Conservation (phyloP, 306 rosid genomes). For the Glycine tomentella region DNA sequence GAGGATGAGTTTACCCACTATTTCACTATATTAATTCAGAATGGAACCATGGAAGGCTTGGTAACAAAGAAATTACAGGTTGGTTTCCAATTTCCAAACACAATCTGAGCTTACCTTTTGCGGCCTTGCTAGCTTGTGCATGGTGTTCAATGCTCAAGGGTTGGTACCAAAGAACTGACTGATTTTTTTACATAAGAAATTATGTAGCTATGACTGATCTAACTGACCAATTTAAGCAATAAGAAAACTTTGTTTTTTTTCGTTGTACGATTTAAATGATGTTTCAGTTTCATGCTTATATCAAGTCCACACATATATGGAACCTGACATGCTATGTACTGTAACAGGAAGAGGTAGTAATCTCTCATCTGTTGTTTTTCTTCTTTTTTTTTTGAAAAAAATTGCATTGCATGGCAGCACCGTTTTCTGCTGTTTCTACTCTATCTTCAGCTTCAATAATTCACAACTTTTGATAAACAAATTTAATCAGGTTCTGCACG, state of each 20-base stretch:
- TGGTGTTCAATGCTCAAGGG: slow-evolving; percentile 82
- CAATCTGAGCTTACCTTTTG: slow-evolving; percentile 94
- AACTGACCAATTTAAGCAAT: too few relatives aligned
- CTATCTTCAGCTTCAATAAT: not conserved
- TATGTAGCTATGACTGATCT: too few relatives aligned
- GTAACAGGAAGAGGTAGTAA: slow-evolving; percentile 91
- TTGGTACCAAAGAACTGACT: too few relatives aligned
- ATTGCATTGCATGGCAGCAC: not conserved
- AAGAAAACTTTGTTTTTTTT: too few relatives aligned
- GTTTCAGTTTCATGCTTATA: slow-evolving; percentile 88
- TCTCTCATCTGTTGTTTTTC: too few relatives aligned
- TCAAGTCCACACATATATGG: slow-evolving; percentile 83
- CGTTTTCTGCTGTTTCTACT: slow-evolving; percentile 12
- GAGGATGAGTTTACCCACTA: too few relatives aligned
- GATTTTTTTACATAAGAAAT: too few relatives aligned
- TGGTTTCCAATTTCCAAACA: slow-evolving; percentile 73
- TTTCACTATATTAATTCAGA: too few relatives aligned
- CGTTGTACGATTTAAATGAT: not conserved
- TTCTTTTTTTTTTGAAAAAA: not conserved
- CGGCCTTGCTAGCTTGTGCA: slow-evolving; percentile 89
- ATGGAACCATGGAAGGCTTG: slow-evolving; percentile 87
- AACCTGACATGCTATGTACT: slow-evolving; percentile 91
- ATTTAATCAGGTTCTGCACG: slow-evolving; percentile 75
- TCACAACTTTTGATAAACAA: slow-evolving; percentile 4
- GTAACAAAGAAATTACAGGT: too few relatives aligned